A percentile compares a stretch with the other conserved stretches of the same genome.
Conservation (phyloP, 2,329 filamentous ascomycete genomes). For the Fusarium goolgardi region DNA sequence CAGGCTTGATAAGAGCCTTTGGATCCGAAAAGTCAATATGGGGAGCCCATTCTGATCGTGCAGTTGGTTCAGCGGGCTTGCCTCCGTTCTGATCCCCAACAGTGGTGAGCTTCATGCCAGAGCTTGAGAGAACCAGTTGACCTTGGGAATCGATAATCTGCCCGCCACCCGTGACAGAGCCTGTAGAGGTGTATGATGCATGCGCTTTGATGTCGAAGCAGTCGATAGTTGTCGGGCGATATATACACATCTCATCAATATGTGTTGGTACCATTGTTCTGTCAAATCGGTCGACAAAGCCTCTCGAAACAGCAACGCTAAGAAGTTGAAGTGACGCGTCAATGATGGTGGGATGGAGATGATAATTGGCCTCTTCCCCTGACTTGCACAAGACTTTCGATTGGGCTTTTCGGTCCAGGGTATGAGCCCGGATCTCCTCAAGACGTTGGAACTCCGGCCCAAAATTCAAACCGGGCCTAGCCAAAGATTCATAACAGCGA, state of each 20-base stretch:
- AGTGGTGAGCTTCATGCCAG: neutral
- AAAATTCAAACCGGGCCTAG: conserved; percentile 2
- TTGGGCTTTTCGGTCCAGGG: neutral
- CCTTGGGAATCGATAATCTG: neutral
- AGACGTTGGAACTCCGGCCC: conserved; percentile 6
- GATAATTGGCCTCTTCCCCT: neutral
- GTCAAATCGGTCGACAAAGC: conserved; percentile 2
- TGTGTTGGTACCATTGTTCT: conserved; percentile 14
- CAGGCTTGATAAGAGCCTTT: neutral
- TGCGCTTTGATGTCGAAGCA: neutral
- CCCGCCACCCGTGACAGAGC: neutral
- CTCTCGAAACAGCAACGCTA: conserved; percentile 1
- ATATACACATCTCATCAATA: conserved; percentile 2
- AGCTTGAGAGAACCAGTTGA: neutral
- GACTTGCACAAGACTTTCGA: neutral
- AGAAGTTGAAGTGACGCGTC: conserved; percentile 7
- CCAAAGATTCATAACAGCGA: conserved; percentile 13
- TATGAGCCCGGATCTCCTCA: neutral
- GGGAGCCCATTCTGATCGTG: conserved; percentile 1
- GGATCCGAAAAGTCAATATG: conserved; percentile 5
- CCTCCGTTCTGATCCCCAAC: conserved; percentile 2
- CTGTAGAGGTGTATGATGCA: neutral
- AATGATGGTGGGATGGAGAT: conserved; percentile 6
- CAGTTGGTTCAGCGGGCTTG: neutral
- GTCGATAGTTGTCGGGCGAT: neutral